A percentile compares a stretch with the other conserved stretches of the same genome.
These are phyloP conservation scores for Apiospora arundinis DNA, from an alignment of 2,329 filamentous ascomycete species.

Conservation along the genomic window DNA sequence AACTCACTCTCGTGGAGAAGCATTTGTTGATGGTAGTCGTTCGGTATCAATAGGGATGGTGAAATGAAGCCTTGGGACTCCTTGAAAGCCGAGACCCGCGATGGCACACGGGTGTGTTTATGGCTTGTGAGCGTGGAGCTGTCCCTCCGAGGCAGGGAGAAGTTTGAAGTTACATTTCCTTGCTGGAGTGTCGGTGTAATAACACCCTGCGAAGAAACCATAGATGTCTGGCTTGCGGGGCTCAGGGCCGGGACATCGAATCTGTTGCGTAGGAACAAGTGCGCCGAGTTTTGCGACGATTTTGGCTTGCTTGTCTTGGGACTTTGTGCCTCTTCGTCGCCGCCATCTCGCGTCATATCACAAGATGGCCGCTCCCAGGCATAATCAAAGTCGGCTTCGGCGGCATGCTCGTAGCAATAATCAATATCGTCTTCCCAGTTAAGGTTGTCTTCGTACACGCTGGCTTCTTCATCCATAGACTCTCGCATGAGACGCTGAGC, in stretches of 20 bases:
- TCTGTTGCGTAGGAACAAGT: conserved; percentile 39
- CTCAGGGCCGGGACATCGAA: conserved; percentile 56
- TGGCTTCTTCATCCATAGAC: conserved; percentile 32
- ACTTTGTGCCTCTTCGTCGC: conserved; percentile 25
- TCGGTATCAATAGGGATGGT: conserved; percentile 66
- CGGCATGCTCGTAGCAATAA: conserved; percentile 73
- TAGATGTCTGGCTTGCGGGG: conserved; percentile 54
- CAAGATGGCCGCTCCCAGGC: conserved; percentile 67
- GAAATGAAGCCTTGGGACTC: conserved; percentile 64
- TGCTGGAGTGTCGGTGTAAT: conserved; percentile 49
- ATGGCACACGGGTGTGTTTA: conserved; percentile 48
- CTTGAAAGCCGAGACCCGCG: conserved; percentile 60
- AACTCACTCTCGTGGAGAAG: conserved; percentile 45
- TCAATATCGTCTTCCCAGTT: conserved; percentile 75
- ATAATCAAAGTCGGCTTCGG: conserved; percentile 70
- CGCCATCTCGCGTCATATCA: conserved; percentile 48
- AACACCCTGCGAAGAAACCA: conserved; percentile 49
- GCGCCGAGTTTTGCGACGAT: background rate
- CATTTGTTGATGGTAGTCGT: conserved; percentile 64
- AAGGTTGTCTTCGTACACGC: conserved; percentile 38
- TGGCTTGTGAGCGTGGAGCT: conserved; percentile 38
- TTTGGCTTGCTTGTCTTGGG: background rate
- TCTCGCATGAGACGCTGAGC: conserved; percentile 42
- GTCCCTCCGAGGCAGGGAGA: conserved; percentile 55
- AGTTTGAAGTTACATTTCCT: conserved; percentile 52